Conservation (phyloP, 2,329 filamentous ascomycete species). For the Colletotrichum sublineola region DNA sequence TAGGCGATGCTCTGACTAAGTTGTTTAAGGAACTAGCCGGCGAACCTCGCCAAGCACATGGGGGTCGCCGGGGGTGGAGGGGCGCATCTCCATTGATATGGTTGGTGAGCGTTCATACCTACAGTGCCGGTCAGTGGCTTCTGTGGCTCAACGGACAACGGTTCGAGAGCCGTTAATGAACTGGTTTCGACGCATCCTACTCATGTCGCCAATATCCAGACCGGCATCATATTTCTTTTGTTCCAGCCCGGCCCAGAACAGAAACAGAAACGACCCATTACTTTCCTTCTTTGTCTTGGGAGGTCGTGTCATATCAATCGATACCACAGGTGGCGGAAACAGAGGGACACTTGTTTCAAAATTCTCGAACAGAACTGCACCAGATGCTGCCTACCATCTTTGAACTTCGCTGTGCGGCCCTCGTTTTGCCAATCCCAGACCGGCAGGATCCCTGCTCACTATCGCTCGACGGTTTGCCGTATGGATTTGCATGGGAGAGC, state of each 20-base stretch:
- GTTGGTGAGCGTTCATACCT: not conserved
- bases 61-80: no score
- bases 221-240: conserved; percentile 2
- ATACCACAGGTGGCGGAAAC: not conserved
- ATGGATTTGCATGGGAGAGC: not conserved
- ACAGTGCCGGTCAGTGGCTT: conserved; percentile 1
- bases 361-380: not conserved
- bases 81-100: no score
- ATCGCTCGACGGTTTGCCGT: not conserved
- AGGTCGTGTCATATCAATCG: not conserved
- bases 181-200: not conserved
- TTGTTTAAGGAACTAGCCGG: not conserved
- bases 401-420: not conserved
- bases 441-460: not conserved
- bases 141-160: conserved; percentile 18
- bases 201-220: conserved; percentile 1
- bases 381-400: not conserved
- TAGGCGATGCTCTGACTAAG: not conserved
- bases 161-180: not conserved
- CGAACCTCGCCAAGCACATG: not conserved
- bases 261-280: not conserved
- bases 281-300: conserved; percentile 5
- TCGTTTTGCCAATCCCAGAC: not conserved
- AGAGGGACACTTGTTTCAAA: not conserved
- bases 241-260: not conserved